phyloP scores from a whole-genome alignment of 148 eudicot species.

The Arbutus unedo region DNA sequence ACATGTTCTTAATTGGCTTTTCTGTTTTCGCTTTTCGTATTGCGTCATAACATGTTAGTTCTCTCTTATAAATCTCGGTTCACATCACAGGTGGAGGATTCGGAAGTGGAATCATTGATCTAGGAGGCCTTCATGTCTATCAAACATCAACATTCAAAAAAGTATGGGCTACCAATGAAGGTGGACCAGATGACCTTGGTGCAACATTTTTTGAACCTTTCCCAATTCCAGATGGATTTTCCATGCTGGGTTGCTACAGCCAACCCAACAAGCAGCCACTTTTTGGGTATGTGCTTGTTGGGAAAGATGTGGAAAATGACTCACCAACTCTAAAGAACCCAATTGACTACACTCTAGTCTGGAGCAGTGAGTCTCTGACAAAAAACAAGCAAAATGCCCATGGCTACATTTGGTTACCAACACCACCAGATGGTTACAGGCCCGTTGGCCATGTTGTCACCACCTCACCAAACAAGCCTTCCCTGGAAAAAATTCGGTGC shows the following conservation, averaged over 20 bases:
- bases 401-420: constrained; percentile 35
- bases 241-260: constrained; percentile 28
- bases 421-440: constrained; percentile 32
- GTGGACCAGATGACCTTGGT: constrained; percentile 27
- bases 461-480: constrained; percentile 28
- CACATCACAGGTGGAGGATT: constrained; percentile 22
- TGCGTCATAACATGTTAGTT: too few relatives aligned
- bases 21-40: too few relatives aligned
- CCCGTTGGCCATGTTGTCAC: constrained; percentile 32
- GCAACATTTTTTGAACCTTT: constrained; percentile 31
- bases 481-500: constrained; percentile 31
- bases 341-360: constrained; percentile 27
- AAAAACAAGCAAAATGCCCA: neutral
- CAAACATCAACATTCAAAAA: constrained; percentile 22
- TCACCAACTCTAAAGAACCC: constrained; percentile 13
- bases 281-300: constrained; percentile 30
- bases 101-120: constrained; percentile 29
- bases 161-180: constrained; percentile 29
- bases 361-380: constrained; percentile 21
- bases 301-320: constrained; percentile 19
- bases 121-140: constrained; percentile 28
- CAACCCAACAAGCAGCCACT: constrained; percentile 30
- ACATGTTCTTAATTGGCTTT: neutral
- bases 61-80: neutral
- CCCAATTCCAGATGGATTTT: constrained; percentile 27